These are phyloP conservation scores for Penicillium sp. DNA, from an alignment of 2,329 filamentous ascomycete genomes.

Conservation along the genomic window DNA sequence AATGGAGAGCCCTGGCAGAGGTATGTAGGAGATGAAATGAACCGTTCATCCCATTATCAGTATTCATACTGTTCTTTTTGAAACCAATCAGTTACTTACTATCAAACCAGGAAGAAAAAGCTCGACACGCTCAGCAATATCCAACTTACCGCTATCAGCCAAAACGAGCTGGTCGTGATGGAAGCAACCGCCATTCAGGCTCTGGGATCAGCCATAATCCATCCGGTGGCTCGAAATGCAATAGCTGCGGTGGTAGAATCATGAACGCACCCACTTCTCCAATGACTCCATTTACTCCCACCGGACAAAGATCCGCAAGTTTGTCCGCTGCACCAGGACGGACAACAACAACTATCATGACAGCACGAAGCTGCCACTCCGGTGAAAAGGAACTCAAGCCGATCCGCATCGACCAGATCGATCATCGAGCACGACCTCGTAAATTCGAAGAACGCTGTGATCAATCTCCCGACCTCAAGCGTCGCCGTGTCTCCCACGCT, in stretches of 20 bases:
- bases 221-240: slow-evolving; percentile 43
- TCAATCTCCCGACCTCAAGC: slow-evolving; percentile 62
- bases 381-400: slow-evolving; percentile 32
- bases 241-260: slow-evolving; percentile 51
- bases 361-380: slow-evolving; percentile 27
- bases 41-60: background rate
- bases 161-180: slow-evolving; percentile 66
- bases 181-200: slow-evolving; percentile 41
- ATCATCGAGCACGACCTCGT: slow-evolving; percentile 29
- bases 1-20: slow-evolving; percentile 89
- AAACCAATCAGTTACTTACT: slow-evolving; percentile 1
- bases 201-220: slow-evolving; percentile 43
- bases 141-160: slow-evolving; percentile 95
- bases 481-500: slow-evolving; percentile 60
- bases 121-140: slow-evolving; percentile 84
- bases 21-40: slow-evolving; percentile 47
- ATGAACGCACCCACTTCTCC: slow-evolving; percentile 52
- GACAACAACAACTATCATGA: slow-evolving; percentile 15
- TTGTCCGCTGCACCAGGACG: slow-evolving; percentile 34
- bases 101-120: slow-evolving; percentile 77
- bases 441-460: slow-evolving; percentile 41
- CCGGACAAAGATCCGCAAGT: slow-evolving; percentile 29
- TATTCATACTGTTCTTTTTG: background rate
- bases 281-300: slow-evolving; percentile 46
- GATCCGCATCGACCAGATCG: slow-evolving; percentile 30